Evolutionary conservation across 306 rosid genomes (phyloP).

Genomic region (Ziziphus jujuba): DNA sequence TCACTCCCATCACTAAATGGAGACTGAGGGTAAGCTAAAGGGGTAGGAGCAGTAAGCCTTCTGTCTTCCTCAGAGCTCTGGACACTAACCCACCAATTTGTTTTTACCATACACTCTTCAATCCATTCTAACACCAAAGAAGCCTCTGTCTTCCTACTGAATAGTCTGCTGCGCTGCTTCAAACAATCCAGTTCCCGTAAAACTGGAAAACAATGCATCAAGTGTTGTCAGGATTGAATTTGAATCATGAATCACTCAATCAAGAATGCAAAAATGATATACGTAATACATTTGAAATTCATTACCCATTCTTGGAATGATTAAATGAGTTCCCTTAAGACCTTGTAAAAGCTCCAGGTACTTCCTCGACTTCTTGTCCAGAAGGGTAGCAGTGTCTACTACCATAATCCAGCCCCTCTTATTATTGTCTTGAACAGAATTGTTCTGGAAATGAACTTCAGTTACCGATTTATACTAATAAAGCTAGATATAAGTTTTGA

Average conservation of each 20-base stretch:
- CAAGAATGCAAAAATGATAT: neutral
- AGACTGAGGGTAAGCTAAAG: constrained; percentile 52
- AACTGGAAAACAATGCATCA: constrained; percentile 40
- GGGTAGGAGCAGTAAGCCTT: constrained; percentile 56
- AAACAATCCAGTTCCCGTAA: constrained; percentile 59
- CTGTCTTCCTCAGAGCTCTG: constrained; percentile 64
- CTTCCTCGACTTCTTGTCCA: constrained; percentile 81
- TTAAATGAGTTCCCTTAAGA: constrained; percentile 66
- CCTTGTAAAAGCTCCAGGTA: constrained; percentile 79
- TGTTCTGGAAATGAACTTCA: constrained; percentile 44
- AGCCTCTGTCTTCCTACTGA: constrained; percentile 61
- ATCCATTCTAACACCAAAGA: constrained; percentile 71
- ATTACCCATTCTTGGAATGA: constrained; percentile 77
- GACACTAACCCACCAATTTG: constrained; percentile 80
- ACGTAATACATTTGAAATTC: constrained; percentile 17
- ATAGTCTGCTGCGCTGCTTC: constrained; percentile 49
- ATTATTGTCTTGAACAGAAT: constrained; percentile 25
- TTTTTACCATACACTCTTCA: constrained; percentile 59
- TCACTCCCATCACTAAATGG: constrained; percentile 33
- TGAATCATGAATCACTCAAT: neutral
- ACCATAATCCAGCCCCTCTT: constrained; percentile 70
- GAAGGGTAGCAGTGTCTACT: constrained; percentile 67
- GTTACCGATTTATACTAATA: constrained; percentile 8
- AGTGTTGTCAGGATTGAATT: constrained; percentile 1
- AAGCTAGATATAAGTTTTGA: constrained; percentile 11